Base-by-base conservation (phyloP, 23 red algal species). In the Agarophyton chilense region DNA sequence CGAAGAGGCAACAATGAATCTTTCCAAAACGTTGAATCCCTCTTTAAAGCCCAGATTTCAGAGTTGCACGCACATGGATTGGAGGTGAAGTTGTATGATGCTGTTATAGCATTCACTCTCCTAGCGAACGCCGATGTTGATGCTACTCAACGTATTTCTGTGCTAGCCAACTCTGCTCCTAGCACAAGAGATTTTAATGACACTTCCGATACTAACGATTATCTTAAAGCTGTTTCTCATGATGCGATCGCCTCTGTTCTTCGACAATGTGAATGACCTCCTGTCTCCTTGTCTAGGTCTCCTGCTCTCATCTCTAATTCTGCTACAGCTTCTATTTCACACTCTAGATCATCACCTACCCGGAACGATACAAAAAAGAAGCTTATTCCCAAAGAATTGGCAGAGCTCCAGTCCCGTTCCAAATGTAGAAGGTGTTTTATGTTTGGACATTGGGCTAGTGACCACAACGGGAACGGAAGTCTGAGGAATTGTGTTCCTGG, bases 91-190 rank as follows among this genome's bases (percentile, higher is more conserved):
- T 17, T 61, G 8, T 82, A 49, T 12, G 78, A 82, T 61, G 50
- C 78, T 52, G 5, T 57, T 47, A 8, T 34, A 10, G 81, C 81
- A 3, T 86, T 86, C 65, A 68, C 61, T 56, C 41, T 86, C 8
- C 52, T 71, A 4, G 62, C 33, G 13, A 86, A 73, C 21, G 64
- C 21, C 22, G 45, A 70, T 54, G 40, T 86, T 51, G 57, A 71
- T 24, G 51, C 21, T 58, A 86, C 18, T 68, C 58, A 86, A 54
- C 58, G 81, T 29, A 40, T 86, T 18, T 86, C 62, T 71, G 42
- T 86, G 24, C 14, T 86, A 17, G 52, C 56, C 3, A 33, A 25
- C 8, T 25, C 43, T 47, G 81, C 81, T 25, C 62, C 81, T 1
- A 10, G 34, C 45, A 16, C 76, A 33, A 34, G 61, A 35, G 38